A percentile compares a stretch with the other conserved stretches of the same genome.
Conservation (phyloP, 257 asterid species). For the Solanum verrucosum region DNA sequence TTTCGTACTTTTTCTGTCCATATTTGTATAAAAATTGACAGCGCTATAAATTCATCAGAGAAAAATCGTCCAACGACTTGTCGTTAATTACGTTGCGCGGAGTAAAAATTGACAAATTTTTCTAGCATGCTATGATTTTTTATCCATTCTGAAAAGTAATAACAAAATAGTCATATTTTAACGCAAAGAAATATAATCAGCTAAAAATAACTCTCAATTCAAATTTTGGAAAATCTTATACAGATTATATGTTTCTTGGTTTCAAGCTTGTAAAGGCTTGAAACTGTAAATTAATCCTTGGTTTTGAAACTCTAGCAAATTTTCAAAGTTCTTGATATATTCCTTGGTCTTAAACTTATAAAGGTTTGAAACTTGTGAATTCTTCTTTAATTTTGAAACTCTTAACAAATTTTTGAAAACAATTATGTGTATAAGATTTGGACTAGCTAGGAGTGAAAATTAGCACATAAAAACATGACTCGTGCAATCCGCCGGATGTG, state of each 20-base stretch:
- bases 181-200: too few relatives aligned
- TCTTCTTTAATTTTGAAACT: neutral
- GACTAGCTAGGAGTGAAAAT: neutral
- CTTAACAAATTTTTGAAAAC: neutral
- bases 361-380: neutral
- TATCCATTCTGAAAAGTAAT: neutral
- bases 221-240: too few relatives aligned
- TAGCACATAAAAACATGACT: neutral
- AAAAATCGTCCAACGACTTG: neutral
- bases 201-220: too few relatives aligned
- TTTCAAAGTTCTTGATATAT: neutral
- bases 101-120: neutral
- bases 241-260: neutral
- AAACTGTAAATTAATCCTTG: neutral
- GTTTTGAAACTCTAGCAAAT: neutral
- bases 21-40: neutral
- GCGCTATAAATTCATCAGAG: neutral
- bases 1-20: neutral
- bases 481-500: neutral
- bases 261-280: neutral
- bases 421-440: neutral
- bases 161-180: neutral
- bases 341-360: too few relatives aligned
- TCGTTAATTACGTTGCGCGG: too few relatives aligned
- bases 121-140: neutral